Conservation (phyloP, 2,329 filamentous ascomycete species). For the Phialophora tarda region DNA sequence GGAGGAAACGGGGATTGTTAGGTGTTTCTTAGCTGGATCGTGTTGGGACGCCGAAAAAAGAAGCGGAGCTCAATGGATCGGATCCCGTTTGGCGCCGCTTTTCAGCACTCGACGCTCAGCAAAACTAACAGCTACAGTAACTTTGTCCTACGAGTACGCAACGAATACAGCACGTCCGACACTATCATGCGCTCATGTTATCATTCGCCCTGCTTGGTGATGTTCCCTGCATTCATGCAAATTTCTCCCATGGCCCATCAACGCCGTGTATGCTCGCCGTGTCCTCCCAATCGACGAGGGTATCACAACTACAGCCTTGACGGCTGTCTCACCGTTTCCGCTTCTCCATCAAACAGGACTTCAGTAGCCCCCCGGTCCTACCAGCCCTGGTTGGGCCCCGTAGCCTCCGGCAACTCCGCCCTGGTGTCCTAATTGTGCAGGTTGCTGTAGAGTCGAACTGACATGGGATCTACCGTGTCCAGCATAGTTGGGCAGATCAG, state of each 20-base stretch:
- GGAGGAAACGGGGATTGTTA: constrained; percentile 17
- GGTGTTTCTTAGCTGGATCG: constrained; percentile 17
- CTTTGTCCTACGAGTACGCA: not conserved
- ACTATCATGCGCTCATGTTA: constrained; percentile 4
- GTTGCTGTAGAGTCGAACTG: constrained; percentile 32
- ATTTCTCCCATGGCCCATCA: constrained; percentile 1
- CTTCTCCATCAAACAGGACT: not conserved
- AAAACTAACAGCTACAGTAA: not conserved
- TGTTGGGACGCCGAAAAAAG: constrained; percentile 33
- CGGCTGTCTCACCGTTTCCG: not conserved
- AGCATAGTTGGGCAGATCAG: constrained; percentile 55
- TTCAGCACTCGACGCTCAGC: not conserved
- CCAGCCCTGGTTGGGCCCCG: constrained; percentile 38
- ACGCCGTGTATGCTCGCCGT: constrained; percentile 1
- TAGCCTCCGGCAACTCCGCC: constrained; percentile 32
- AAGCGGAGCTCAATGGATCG: constrained; percentile 16
- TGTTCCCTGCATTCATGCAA: constrained; percentile 12
- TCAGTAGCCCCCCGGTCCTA: constrained; percentile 31
- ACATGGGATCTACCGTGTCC: constrained; percentile 31
- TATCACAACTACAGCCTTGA: constrained; percentile 21
- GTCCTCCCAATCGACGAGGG: constrained; percentile 14
- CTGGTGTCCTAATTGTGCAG: constrained; percentile 29
- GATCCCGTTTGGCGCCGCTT: constrained; percentile 2
- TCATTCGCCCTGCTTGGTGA: constrained; percentile 10
- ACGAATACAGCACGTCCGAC: not conserved